These are phyloP conservation scores for Ogataea angusta DNA, from an alignment of 805 yeast genomes.

Conservation along the genomic window DNA sequence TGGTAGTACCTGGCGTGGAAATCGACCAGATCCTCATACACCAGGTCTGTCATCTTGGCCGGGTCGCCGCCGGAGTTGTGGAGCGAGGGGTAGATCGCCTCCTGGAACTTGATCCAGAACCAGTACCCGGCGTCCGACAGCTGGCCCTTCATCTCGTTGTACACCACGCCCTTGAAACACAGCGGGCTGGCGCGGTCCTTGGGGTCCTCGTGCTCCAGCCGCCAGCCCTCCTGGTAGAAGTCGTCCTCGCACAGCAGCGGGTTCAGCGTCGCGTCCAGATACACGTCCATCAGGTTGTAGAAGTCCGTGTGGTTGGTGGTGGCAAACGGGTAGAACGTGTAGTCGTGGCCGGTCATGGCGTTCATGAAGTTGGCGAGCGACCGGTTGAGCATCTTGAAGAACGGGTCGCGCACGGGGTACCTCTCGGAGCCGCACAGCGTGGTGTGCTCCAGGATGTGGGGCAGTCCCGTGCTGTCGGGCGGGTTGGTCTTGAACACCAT, in stretches of 20 bases:
- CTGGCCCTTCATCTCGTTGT: conserved; percentile 98
- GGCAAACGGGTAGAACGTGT: conserved; percentile 93
- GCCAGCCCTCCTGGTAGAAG: conserved; percentile 96
- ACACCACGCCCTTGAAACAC: conserved; percentile 90
- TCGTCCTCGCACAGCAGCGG: conserved; percentile 79
- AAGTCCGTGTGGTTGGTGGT: conserved; percentile 86
- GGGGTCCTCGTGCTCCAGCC: conserved; percentile 70
- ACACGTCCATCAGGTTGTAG: conserved; percentile 79
- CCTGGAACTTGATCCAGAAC: conserved; percentile 80
- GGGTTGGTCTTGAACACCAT: conserved; percentile 92
- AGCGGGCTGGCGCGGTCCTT: conserved; percentile 59
- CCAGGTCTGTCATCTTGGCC: conserved; percentile 63
- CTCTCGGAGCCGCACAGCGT: conserved; percentile 90
- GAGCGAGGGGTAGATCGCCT: conserved; percentile 77
- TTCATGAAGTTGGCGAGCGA: conserved; percentile 97
- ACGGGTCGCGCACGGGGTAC: conserved; percentile 95
- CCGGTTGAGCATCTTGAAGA: conserved; percentile 93
- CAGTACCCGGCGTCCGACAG: conserved; percentile 83
- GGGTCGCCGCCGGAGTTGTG: conserved; percentile 97
- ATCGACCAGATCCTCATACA: conserved; percentile 69
- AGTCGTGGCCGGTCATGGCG: conserved; percentile 98
- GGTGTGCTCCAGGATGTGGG: conserved; percentile 94
- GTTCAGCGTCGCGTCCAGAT: conserved; percentile 79
- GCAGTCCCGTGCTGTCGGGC: conserved; percentile 92
- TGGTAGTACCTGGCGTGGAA: conserved; percentile 79